phyloP scores from a whole-genome alignment of 768 basidiomycete species.

The Tulasnella sp. region DNA sequence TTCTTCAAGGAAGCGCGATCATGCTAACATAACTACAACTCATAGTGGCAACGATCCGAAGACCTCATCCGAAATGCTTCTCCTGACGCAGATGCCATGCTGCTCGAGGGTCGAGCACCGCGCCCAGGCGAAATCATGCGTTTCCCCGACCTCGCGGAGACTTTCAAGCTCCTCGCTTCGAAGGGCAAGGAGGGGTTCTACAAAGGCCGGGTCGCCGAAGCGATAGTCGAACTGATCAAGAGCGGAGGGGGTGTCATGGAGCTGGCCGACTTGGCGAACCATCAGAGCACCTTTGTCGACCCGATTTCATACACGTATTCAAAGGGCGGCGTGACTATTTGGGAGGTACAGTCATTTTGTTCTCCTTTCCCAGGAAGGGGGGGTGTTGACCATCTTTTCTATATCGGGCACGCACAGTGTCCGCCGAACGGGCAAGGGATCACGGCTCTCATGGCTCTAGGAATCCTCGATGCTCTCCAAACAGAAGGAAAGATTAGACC shows the following conservation, averaged over 20 bases:
- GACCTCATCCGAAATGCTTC: conserved; percentile 75
- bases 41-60: conserved; percentile 55
- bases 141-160: conserved; percentile 75
- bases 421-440: conserved; percentile 99
- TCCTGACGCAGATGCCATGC: conserved; percentile 80
- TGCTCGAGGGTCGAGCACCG: conserved; percentile 78
- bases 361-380: too few relatives aligned
- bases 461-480: conserved; percentile 85
- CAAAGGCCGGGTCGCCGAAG: conserved; percentile 83
- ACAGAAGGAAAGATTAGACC: conserved; percentile 63
- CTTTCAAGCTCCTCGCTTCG: conserved; percentile 73
- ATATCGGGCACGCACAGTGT: conserved; percentile 49
- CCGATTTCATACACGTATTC: conserved; percentile 90
- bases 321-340: conserved; percentile 67
- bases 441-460: conserved; percentile 86
- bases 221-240: conserved; percentile 80
- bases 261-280: conserved; percentile 84
- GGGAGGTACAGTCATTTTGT: conserved; percentile 56
- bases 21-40: conserved; percentile 18
- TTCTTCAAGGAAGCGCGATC: neutral
- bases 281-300: conserved; percentile 72
- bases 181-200: conserved; percentile 93
- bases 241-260: conserved; percentile 91
- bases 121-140: conserved; percentile 78
- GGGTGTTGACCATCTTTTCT: neutral